Evolutionary conservation across 1,139 yeast genomes (phyloP).

Genomic region (Candida sanyaensis): DNA sequence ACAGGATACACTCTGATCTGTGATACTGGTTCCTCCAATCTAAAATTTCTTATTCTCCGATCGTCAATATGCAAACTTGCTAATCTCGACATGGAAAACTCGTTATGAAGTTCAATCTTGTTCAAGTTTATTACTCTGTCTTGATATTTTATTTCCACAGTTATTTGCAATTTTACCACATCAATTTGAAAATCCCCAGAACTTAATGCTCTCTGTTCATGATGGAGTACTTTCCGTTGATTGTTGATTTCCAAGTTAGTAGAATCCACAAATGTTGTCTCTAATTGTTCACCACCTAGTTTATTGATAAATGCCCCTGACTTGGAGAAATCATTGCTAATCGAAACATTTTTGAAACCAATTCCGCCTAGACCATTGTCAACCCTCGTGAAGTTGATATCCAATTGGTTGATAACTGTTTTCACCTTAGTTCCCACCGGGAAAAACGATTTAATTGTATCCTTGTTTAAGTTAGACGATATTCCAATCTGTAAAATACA

Average conservation of each 20-base stretch:
- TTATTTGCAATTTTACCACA: slow-evolving; percentile 17
- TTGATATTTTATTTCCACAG: slow-evolving; percentile 8
- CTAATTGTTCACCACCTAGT: slow-evolving; percentile 13
- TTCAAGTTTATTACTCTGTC: slow-evolving; percentile 9
- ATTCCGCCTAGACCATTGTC: slow-evolving; percentile 5
- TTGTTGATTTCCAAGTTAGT: slow-evolving; percentile 9
- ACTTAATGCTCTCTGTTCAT: slow-evolving; percentile 22
- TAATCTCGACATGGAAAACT: slow-evolving; percentile 4
- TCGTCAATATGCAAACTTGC: slow-evolving; percentile 5
- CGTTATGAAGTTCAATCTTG: slow-evolving; percentile 16
- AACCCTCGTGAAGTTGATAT: slow-evolving; percentile 11
- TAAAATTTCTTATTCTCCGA: slow-evolving; percentile 3
- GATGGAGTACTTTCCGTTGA: slow-evolving; percentile 22
- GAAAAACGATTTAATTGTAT: slow-evolving; percentile 14
- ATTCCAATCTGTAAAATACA: slow-evolving; percentile 22
- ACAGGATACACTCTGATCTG: slow-evolving; percentile 22
- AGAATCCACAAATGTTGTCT: slow-evolving; percentile 13
- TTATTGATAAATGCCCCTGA: background rate
- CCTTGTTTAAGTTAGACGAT: slow-evolving; percentile 14
- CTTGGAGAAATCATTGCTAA: slow-evolving; percentile 13
- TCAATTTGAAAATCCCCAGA: slow-evolving; percentile 27
- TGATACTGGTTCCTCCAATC: slow-evolving; percentile 10
- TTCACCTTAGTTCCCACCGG: slow-evolving; percentile 12
- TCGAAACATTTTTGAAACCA: slow-evolving; percentile 14
- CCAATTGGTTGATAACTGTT: slow-evolving; percentile 16